Evolutionary conservation across 2,329 filamentous ascomycete genomes (phyloP).

Genomic region (Claviceps africana): DNA sequence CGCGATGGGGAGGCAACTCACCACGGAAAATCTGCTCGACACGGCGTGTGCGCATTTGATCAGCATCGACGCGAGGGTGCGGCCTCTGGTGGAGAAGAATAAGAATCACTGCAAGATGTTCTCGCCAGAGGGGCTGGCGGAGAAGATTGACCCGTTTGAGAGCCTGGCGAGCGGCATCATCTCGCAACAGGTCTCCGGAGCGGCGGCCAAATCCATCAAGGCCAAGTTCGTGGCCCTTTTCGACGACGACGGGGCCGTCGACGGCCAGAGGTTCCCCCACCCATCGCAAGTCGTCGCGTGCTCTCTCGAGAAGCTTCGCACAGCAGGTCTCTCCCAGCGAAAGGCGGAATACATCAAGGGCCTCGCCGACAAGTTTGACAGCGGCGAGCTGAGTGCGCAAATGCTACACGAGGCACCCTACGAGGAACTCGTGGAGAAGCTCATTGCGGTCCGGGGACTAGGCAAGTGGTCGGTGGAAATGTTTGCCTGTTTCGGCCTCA

Average conservation of each 20-base stretch:
- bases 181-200: conserved; percentile 89
- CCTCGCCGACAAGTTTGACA: conserved; percentile 65
- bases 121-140: conserved; percentile 65
- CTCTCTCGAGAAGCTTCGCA: conserved; percentile 55
- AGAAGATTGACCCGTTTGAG: conserved; percentile 79
- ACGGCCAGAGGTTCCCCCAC: conserved; percentile 47
- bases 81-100: conserved; percentile 56
- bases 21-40: conserved; percentile 59
- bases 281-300: conserved; percentile 56
- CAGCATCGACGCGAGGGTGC: conserved; percentile 56
- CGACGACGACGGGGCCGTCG: conserved; percentile 22
- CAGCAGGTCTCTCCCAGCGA: conserved; percentile 78
- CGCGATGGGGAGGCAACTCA: conserved; percentile 22
- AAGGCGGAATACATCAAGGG: conserved; percentile 93
- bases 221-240: conserved; percentile 71
- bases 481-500: conserved; percentile 94
- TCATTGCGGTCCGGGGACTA: conserved; percentile 76
- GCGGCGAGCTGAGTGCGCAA: conserved; percentile 58
- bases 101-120: conserved; percentile 67
- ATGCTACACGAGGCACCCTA: conserved; percentile 70
- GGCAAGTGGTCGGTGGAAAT: conserved; percentile 92
- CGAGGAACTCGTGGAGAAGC: conserved; percentile 67
- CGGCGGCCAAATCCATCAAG: conserved; percentile 81
- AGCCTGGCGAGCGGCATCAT: conserved; percentile 78
- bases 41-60: conserved; percentile 65